Percentiles rank a stretch among this genome's conserved stretches.
phyloP scores from a whole-genome alignment of 371 early-diverging fungal genomes.

The Astathelohania contejeani region DNA sequence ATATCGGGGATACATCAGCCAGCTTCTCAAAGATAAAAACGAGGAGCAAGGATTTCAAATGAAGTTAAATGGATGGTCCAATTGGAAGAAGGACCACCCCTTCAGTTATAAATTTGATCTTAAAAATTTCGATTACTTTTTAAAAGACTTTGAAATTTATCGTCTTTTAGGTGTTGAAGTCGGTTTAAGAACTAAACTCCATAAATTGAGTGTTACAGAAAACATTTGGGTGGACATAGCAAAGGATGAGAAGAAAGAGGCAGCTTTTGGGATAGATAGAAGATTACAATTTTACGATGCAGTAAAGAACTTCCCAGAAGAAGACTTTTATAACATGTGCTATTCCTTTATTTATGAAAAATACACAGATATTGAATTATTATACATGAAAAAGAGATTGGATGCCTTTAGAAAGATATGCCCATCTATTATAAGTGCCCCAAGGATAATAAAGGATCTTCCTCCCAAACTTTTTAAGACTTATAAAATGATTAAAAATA shows the following conservation, averaged over 20 bases:
- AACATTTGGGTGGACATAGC: not conserved
- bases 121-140: too few relatives aligned
- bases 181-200: too few relatives aligned
- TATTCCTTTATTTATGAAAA: constrained; percentile 1
- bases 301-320: constrained; percentile 7
- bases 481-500: not conserved
- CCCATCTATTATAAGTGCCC: not conserved
- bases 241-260: not conserved
- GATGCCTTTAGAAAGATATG: constrained; percentile 1
- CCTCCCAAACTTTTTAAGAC: not conserved
- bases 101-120: too few relatives aligned
- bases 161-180: too few relatives aligned
- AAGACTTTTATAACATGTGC: constrained; percentile 11
- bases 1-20: constrained; percentile 1
- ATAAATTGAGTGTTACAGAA: too few relatives aligned
- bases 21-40: not conserved
- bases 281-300: constrained; percentile 4
- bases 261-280: too few relatives aligned
- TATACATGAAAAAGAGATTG: constrained; percentile 7
- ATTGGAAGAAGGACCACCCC: too few relatives aligned
- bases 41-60: too few relatives aligned
- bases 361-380: constrained; percentile 6
- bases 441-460: not conserved
- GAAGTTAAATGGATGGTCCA: too few relatives aligned
- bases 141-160: too few relatives aligned